Base-by-base conservation (phyloP, 257 asterid genomes). In the Scutellaria barbata region DNA sequence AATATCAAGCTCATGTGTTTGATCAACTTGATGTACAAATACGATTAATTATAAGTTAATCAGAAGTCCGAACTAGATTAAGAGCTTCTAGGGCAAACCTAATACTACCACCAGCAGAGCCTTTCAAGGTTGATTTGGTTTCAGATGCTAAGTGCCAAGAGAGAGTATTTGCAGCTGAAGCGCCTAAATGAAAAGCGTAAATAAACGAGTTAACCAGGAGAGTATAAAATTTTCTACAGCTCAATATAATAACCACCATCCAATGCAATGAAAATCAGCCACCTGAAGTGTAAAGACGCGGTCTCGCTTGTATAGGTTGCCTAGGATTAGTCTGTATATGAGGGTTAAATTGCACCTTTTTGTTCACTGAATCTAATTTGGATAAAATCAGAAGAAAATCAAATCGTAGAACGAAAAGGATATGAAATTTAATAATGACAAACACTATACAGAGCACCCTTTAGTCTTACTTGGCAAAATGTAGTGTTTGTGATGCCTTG, bases 71-170 rank as follows among this genome's bases (percentile, higher is more conserved):
- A 66, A 20, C 58, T 14, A 69, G 47, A 43, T 58, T n/a, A 64
- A 66, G 50, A 76, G 41, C 63, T 71, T 52, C 63, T 58, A 61
- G 75, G 70, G 69, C 87, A 68, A 73, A 92, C 98, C 97, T 82
- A 74, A 77, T 71, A 47, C 82, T 80, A 68, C 84, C 68, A 73
- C 81, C 85, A 53, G 82, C 82, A 77, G 89, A 76, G 82, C 90
- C 93, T 81, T 87, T 92, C 86, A 89, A 79, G 46, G 98, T 83
- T 20, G 98, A 87, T 78, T 87, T 89, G 58, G 98, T 88, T 82
- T 92, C 99, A 6, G 99, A 86, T 69, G 98, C 97, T 78, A 92
- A 83, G 84, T 95, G 99, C 99, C 97, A 95, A 3, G 98, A 90
- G 66, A 95, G 92, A 77, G 95, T 88, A 63, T 87, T 88, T 52